These are phyloP conservation scores for Paraglomus occultum DNA, from an alignment of 192 early-diverging fungal genomes.

Conservation along the genomic window DNA sequence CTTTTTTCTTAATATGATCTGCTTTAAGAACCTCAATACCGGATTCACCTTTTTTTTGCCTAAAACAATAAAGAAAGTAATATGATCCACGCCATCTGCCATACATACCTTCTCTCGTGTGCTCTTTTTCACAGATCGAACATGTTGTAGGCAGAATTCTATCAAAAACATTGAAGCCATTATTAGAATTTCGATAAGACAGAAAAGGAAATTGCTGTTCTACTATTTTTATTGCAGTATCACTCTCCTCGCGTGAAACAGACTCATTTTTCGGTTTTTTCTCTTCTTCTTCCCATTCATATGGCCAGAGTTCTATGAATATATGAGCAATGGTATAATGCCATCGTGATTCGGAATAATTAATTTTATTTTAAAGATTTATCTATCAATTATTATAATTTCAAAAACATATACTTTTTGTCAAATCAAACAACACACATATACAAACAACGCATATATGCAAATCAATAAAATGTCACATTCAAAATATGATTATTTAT, in stretches of 20 bases:
- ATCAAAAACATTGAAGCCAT: too few relatives aligned
- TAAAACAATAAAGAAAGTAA: conserved; percentile 7
- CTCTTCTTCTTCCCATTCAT: too few relatives aligned
- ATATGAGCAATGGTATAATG: conserved; percentile 8
- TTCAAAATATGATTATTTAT: too few relatives aligned
- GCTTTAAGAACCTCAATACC: not conserved
- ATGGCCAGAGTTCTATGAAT: not conserved
- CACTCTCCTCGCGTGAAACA: too few relatives aligned
- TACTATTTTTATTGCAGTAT: too few relatives aligned
- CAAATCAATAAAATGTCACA: conserved; percentile 24
- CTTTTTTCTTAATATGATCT: not conserved
- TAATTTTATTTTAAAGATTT: conserved; percentile 22
- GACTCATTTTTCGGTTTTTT: too few relatives aligned
- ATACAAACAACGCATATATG: not conserved
- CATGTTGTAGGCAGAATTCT: too few relatives aligned
- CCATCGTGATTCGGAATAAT: conserved; percentile 14
- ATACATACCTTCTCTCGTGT: not conserved
- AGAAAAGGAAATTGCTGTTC: too few relatives aligned
- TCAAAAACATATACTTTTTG: conserved; percentile 16
- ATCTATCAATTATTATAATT: not conserved
- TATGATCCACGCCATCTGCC: not conserved
- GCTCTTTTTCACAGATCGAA: too few relatives aligned
- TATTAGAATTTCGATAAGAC: too few relatives aligned
- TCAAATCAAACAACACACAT: not conserved
- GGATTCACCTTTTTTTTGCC: not conserved